Percentiles rank a stretch among this genome's conserved stretches.
Conservation (phyloP, 2,329 filamentous ascomycete species). For the Alternaria postmessia region DNA sequence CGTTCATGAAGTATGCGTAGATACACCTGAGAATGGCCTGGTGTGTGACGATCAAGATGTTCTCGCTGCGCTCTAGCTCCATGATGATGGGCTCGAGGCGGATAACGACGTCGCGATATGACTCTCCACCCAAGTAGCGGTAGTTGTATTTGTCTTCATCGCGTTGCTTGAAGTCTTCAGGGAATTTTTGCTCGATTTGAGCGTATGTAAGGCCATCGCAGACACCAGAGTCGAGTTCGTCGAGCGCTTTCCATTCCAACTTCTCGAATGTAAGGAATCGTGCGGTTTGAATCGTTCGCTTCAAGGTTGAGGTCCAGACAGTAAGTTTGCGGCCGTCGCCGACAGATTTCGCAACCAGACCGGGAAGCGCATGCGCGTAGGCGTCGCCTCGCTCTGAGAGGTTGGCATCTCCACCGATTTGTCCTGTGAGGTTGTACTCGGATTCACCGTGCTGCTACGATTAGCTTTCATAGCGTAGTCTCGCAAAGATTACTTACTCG, state of each 20-base stretch:
- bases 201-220: slow-evolving; percentile 97
- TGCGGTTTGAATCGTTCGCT: slow-evolving; percentile 90
- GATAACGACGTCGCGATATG: slow-evolving; percentile 95
- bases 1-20: slow-evolving; percentile 99
- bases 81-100: slow-evolving; percentile 99
- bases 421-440: slow-evolving; percentile 85
- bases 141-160: slow-evolving; percentile 99
- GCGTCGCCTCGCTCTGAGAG: slow-evolving; percentile 86
- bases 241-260: slow-evolving; percentile 97
- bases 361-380: slow-evolving; percentile 85
- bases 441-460: slow-evolving; percentile 84
- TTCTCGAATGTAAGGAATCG: slow-evolving; percentile 91
- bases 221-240: slow-evolving; percentile 95
- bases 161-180: slow-evolving; percentile 92
- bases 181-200: slow-evolving; percentile 89
- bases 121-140: slow-evolving; percentile 95
- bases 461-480: slow-evolving; percentile 20
- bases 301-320: slow-evolving; percentile 78
- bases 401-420: slow-evolving; percentile 91
- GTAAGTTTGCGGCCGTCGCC: slow-evolving; percentile 75
- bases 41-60: slow-evolving; percentile 97
- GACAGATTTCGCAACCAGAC: slow-evolving; percentile 83
- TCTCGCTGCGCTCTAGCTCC: slow-evolving; percentile 95
- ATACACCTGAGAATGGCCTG: slow-evolving; percentile 97
- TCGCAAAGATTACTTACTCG: slow-evolving; percentile 66